These are phyloP conservation scores for Neurospora tetraspora DNA, from an alignment of 495 filamentous ascomycete genomes.

Conservation along the genomic window DNA sequence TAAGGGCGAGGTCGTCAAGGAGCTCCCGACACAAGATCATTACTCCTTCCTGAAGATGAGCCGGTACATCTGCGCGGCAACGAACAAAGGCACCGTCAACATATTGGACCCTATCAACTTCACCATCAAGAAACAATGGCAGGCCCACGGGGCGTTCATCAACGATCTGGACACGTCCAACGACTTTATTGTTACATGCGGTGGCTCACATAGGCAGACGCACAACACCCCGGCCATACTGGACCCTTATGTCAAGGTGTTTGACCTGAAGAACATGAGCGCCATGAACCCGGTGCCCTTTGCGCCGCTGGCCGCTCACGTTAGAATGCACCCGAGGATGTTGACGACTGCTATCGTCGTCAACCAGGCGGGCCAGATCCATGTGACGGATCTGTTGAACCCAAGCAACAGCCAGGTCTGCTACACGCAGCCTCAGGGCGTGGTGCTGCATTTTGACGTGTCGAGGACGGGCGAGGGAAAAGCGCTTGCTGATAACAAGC, in stretches of 20 bases:
- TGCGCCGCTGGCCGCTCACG: conserved; percentile 80
- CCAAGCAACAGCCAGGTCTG: conserved; percentile 80
- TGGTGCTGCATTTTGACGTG: conserved; percentile 66
- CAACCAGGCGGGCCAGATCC: conserved; percentile 82
- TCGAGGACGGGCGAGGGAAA: conserved; percentile 86
- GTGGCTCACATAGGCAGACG: conserved; percentile 63
- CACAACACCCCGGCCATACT: conserved; percentile 49
- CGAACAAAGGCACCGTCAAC: conserved; percentile 71
- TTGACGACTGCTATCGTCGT: conserved; percentile 86
- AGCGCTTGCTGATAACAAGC: conserved; percentile 69
- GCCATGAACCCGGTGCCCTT: conserved; percentile 86
- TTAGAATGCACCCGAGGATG: conserved; percentile 90
- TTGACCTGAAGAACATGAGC: conserved; percentile 76
- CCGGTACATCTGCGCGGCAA: conserved; percentile 85
- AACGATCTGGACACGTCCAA: conserved; percentile 93
- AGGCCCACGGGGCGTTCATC: conserved; percentile 71
- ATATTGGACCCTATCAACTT: conserved; percentile 73
- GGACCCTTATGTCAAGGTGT: conserved; percentile 88
- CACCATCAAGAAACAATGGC: conserved; percentile 72
- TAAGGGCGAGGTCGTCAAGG: conserved; percentile 68
- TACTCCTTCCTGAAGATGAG: conserved; percentile 88
- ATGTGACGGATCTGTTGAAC: conserved; percentile 92
- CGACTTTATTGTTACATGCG: conserved; percentile 88
- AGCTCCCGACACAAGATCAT: conserved; percentile 57
- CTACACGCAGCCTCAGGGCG: conserved; percentile 65